Conservation (phyloP, 2,329 filamentous ascomycete genomes). For the Ophiostoma himal-ulmi region DNA sequence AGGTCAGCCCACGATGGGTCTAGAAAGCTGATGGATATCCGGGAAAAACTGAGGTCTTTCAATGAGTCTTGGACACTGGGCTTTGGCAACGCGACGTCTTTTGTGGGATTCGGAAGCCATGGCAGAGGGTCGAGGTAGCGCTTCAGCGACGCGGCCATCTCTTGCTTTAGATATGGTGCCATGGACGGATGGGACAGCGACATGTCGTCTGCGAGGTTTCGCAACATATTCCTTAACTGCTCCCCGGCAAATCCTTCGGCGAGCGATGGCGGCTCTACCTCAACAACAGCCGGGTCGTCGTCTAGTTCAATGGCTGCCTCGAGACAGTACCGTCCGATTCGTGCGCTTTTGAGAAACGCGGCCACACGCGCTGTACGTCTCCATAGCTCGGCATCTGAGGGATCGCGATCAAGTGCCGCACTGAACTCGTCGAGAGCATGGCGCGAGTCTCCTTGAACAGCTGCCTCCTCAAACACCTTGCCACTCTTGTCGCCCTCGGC, state of each 20-base stretch:
- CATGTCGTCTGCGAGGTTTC: constrained; percentile 49
- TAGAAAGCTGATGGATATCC: constrained; percentile 31
- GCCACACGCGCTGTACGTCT: constrained; percentile 54
- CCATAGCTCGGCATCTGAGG: constrained; percentile 63
- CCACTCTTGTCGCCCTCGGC: background rate
- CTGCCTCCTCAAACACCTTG: constrained; percentile 36
- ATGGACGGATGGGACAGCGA: constrained; percentile 57
- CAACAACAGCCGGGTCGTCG: constrained; percentile 58
- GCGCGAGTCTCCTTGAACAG: constrained; percentile 36
- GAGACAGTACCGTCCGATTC: constrained; percentile 56
- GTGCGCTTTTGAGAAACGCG: constrained; percentile 50
- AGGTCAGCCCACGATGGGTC: constrained; percentile 40
- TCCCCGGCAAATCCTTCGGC: constrained; percentile 59
- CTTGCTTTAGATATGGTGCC: constrained; percentile 49
- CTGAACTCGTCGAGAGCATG: constrained; percentile 53
- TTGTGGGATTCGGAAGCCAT: constrained; percentile 52
- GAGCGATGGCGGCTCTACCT: constrained; percentile 57
- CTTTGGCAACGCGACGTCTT: constrained; percentile 21
- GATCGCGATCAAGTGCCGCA: constrained; percentile 57
- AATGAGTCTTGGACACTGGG: constrained; percentile 20
- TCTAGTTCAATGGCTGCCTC: constrained; percentile 63
- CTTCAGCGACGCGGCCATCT: constrained; percentile 47
- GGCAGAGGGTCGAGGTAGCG: constrained; percentile 57
- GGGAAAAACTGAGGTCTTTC: constrained; percentile 18
- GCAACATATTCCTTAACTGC: constrained; percentile 52